A percentile compares a stretch with the other conserved stretches of the same genome.
Conservation (phyloP, 495 filamentous ascomycete species). For the Amphirosellinia nigrospora region DNA sequence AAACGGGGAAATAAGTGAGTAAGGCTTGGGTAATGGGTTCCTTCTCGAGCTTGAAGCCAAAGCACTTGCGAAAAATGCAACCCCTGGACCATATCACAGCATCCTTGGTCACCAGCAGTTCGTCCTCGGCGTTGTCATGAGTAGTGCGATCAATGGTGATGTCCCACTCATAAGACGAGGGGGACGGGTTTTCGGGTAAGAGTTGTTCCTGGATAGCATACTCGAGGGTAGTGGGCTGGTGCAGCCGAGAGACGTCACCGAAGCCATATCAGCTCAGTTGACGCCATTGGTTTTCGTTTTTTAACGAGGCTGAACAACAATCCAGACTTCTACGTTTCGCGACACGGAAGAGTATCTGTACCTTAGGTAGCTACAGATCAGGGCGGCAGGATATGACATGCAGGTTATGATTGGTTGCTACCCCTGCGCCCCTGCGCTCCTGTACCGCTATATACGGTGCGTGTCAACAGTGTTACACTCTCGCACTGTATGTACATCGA, state of each 20-base stretch:
- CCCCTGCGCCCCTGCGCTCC: no score
- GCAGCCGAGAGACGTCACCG: conserved; percentile 83
- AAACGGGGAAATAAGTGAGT: conserved; percentile 76
- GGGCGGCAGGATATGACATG: no score
- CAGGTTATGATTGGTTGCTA: not conserved
- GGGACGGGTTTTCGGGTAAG: conserved; percentile 69
- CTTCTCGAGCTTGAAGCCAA: conserved; percentile 83
- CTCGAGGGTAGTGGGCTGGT: conserved; percentile 79
- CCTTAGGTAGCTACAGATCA: no score
- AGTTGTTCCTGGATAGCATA: conserved; percentile 85
- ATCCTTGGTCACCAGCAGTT: conserved; percentile 80
- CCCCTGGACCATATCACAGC: conserved; percentile 93
- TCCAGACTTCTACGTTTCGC: not conserved
- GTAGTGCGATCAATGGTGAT: conserved; percentile 52
- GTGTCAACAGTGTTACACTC: no score
- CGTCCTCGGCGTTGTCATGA: conserved; percentile 68
- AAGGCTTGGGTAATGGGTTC: conserved; percentile 84
- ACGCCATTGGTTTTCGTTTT: conserved; percentile 26
- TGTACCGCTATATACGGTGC: no score
- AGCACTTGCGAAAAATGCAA: conserved; percentile 83
- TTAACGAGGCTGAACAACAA: not conserved
- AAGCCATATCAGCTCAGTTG: conserved; percentile 67
- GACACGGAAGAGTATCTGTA: no score
- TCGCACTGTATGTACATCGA: no score
- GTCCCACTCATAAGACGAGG: conserved; percentile 76